Conservation (phyloP, 2,329 filamentous ascomycete genomes). For the Plenodomus tracheiphilus region DNA sequence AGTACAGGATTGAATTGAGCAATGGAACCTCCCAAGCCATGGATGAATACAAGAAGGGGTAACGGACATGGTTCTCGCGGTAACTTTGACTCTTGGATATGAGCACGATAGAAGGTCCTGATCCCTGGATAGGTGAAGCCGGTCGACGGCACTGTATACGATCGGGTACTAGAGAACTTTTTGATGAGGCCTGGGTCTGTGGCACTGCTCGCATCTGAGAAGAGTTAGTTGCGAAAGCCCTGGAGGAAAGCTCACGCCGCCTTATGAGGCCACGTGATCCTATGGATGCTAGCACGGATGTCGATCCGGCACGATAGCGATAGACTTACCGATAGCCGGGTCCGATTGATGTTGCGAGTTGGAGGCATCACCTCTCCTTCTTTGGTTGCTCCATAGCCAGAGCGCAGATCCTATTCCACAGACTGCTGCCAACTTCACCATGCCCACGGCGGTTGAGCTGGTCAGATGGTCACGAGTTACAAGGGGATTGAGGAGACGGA, state of each 20-base stretch:
- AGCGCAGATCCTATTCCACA: slow-evolving; percentile 44
- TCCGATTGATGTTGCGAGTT: slow-evolving; percentile 25
- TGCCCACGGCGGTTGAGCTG: slow-evolving; percentile 38
- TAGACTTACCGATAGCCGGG: slow-evolving; percentile 29
- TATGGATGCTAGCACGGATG: slow-evolving; percentile 3
- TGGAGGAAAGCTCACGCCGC: neutral
- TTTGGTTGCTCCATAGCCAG: slow-evolving; percentile 35
- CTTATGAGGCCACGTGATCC: slow-evolving; percentile 11
- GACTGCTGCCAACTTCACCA: slow-evolving; percentile 43
- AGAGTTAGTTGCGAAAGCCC: slow-evolving; percentile 10
- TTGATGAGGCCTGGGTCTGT: slow-evolving; percentile 80
- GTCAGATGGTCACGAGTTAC: slow-evolving; percentile 18
- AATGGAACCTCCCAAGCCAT: slow-evolving; percentile 89
- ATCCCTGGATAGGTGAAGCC: slow-evolving; percentile 72
- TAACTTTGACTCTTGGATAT: slow-evolving; percentile 80
- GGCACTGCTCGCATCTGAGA: slow-evolving; percentile 48
- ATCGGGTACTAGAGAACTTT: slow-evolving; percentile 71
- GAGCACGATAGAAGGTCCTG: slow-evolving; percentile 80
- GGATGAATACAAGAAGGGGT: slow-evolving; percentile 86
- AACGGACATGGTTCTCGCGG: slow-evolving; percentile 72
- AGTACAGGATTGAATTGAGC: slow-evolving; percentile 85
- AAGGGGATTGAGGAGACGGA: slow-evolving; percentile 29
- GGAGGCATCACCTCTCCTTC: slow-evolving; percentile 17
- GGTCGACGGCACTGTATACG: slow-evolving; percentile 70
- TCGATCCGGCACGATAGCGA: slow-evolving; percentile 13